Percentiles rank a stretch among this genome's conserved stretches.
Conservation (phyloP, 768 basidiomycete genomes). For the Leccinum longicurvipes region DNA sequence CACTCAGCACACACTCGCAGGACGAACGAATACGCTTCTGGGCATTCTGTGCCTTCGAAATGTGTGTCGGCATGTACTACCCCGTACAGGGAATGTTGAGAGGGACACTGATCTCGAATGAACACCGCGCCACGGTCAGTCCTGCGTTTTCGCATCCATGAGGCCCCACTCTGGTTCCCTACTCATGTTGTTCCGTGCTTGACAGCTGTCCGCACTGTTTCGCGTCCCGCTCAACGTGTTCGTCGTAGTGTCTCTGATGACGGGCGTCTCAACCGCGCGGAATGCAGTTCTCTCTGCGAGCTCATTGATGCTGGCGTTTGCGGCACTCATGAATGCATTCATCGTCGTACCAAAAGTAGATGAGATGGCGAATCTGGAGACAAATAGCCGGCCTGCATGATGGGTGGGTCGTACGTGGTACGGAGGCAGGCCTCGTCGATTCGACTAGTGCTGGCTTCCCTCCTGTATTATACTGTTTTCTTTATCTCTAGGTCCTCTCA, state of each 20-base stretch:
- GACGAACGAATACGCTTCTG: conserved; percentile 57
- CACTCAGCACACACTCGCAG: conserved; percentile 41
- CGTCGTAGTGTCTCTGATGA: conserved; percentile 65
- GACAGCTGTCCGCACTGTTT: conserved; percentile 64
- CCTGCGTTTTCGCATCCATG: not conserved
- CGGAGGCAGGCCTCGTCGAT: not conserved
- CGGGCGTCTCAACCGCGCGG: conserved; percentile 64
- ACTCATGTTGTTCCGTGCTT: not conserved
- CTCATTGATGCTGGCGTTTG: conserved; percentile 53
- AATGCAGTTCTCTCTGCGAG: conserved; percentile 57
- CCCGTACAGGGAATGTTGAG: conserved; percentile 74
- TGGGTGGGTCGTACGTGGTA: not conserved
- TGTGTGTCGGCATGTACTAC: conserved; percentile 77
- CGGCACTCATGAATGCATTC: conserved; percentile 54
- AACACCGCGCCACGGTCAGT: conserved; percentile 70
- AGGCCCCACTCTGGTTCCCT: not conserved
- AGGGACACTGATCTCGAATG: conserved; percentile 62
- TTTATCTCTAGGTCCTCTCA: not conserved
- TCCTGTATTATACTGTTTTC: not conserved
- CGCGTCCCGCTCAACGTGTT: conserved; percentile 74
- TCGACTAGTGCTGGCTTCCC: not conserved
- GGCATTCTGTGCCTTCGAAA: conserved; percentile 74
- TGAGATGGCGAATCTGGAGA: conserved; percentile 15
- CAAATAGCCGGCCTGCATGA: conserved; percentile 18
- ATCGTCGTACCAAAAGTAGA: conserved; percentile 41